Evolutionary conservation across 805 yeast species (phyloP).

Genomic region (Blastobotrys peoriensis): DNA sequence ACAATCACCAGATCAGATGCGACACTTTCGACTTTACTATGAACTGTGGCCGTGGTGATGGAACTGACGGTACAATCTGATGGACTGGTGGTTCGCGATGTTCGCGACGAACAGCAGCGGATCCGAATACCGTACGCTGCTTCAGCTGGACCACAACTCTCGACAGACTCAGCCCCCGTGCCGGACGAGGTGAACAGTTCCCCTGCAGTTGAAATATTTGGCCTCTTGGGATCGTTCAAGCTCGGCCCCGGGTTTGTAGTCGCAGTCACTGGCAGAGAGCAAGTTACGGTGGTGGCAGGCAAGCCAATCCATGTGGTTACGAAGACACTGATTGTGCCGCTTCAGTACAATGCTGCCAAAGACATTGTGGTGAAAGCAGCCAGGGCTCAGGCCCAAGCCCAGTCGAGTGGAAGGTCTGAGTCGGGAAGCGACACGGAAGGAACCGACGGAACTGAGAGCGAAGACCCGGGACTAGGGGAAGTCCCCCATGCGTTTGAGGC

Average conservation of each 20-base stretch:
- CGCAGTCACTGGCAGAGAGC: slow-evolving; percentile 14
- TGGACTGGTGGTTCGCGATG: too few relatives aligned
- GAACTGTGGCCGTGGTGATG: too few relatives aligned
- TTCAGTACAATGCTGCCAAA: slow-evolving; percentile 10
- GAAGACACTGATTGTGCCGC: slow-evolving; percentile 16
- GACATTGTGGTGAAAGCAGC: background rate
- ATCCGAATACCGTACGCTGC: too few relatives aligned
- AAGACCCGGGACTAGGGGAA: slow-evolving; percentile 5
- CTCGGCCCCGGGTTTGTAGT: slow-evolving; percentile 18
- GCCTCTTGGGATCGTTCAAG: slow-evolving; percentile 17
- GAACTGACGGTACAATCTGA: too few relatives aligned
- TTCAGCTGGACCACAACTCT: too few relatives aligned
- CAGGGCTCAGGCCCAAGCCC: background rate
- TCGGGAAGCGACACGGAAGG: slow-evolving; percentile 4
- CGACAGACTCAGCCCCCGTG: too few relatives aligned
- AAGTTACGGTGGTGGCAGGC: slow-evolving; percentile 11
- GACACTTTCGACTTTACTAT: too few relatives aligned
- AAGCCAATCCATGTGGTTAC: slow-evolving; percentile 15
- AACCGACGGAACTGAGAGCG: slow-evolving; percentile 1
- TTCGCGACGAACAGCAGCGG: too few relatives aligned
- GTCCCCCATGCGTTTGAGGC: background rate
- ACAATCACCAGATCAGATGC: too few relatives aligned
- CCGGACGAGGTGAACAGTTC: too few relatives aligned
- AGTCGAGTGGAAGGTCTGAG: background rate
- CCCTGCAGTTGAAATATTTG: too few relatives aligned